Evolutionary conservation across 164 flowering plant species (phyloP), one percentile per base, ranked within the genome.

Genomic region (Macadamia tetraphylla): DNA sequence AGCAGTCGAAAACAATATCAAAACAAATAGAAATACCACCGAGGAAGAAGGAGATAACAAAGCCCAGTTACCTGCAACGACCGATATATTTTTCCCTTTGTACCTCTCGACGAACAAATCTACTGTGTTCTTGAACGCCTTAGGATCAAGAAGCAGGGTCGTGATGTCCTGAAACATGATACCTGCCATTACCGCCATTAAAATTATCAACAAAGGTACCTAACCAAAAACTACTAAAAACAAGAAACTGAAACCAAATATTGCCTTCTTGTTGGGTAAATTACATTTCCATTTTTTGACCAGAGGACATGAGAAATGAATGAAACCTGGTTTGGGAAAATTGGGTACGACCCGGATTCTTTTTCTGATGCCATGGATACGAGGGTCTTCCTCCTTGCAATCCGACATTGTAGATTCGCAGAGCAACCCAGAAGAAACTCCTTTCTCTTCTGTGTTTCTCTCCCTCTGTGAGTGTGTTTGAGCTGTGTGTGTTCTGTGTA

Each of bases 111-210:
- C 90, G 75, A 91, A 94, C 81, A 94, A 70, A 77, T 94, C 96
- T n/a, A 94, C 73, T 1, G 98, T 87, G 80, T 94, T 82, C 72
- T 85, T 89, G 81, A 94, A 94, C 1, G 89, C 93, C 61, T 86
- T 85, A 0, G 89, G 90, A 70, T 94, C 87, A 46, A 91, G 94
- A 43, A 91, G 76, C 68, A 91, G 76, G 60, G 98, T 91, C 3
- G 98, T 91, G 46, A 94, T 86, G 69, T 91, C 98, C 67, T 88
- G 98, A 74, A 94, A 94, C 96, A 89, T 87, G 46, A 94, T 94
- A 77, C 98, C 97, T 94, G 83, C 68, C 68, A 79, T 48, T 64
- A 12, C 31, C 9, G 40, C 35, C 60, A 40, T 62, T 57, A 23
- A 23, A 67, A 71, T 29, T 15, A 60, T 11, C 29, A 40, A 32